phyloP scores from a whole-genome alignment of 2,329 filamentous ascomycete genomes.

The Biscogniauxia mediterranea region DNA sequence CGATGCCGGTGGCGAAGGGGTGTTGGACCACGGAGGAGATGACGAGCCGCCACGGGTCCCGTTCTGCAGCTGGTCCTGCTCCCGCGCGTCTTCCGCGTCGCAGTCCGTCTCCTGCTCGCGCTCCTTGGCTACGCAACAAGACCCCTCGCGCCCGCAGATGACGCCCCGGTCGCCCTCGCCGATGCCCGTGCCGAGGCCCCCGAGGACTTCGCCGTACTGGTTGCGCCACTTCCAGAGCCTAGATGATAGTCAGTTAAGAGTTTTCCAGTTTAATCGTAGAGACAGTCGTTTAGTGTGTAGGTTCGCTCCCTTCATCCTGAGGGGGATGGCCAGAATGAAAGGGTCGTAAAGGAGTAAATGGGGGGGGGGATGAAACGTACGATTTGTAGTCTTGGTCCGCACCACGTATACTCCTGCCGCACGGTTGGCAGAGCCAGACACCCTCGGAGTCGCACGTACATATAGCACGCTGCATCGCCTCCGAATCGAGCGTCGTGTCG shows the following conservation, averaged over 20 bases:
- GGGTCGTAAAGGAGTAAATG: background rate
- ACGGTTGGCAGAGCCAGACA: slow-evolving; percentile 85
- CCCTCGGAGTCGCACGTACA: slow-evolving; percentile 54
- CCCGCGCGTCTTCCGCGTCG: slow-evolving; percentile 70
- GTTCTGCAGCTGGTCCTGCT: slow-evolving; percentile 31
- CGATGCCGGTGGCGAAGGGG: slow-evolving; percentile 17
- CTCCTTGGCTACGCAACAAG: slow-evolving; percentile 73
- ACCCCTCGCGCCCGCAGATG: slow-evolving; percentile 75
- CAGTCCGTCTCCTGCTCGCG: slow-evolving; percentile 84
- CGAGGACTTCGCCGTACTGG: slow-evolving; percentile 77
- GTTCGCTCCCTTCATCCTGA: no score
- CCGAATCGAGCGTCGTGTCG: slow-evolving; percentile 47
- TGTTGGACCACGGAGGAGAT: slow-evolving; percentile 22
- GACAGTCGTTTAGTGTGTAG: background rate
- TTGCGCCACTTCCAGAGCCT: slow-evolving; percentile 88
- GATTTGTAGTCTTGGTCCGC: slow-evolving; percentile 58
- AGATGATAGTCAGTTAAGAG: slow-evolving; percentile 7
- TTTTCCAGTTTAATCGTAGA: slow-evolving; percentile 2
- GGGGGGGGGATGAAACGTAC: slow-evolving; percentile 36
- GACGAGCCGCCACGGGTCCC: slow-evolving; percentile 16
- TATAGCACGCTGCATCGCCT: slow-evolving; percentile 55
- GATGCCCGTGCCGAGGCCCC: slow-evolving; percentile 79
- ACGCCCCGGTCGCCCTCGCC: slow-evolving; percentile 87
- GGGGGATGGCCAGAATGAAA: background rate
- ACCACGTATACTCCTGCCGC: slow-evolving; percentile 67